phyloP scores from a whole-genome alignment of 2,329 filamentous ascomycete species.

The Shiraia bambusicola region DNA sequence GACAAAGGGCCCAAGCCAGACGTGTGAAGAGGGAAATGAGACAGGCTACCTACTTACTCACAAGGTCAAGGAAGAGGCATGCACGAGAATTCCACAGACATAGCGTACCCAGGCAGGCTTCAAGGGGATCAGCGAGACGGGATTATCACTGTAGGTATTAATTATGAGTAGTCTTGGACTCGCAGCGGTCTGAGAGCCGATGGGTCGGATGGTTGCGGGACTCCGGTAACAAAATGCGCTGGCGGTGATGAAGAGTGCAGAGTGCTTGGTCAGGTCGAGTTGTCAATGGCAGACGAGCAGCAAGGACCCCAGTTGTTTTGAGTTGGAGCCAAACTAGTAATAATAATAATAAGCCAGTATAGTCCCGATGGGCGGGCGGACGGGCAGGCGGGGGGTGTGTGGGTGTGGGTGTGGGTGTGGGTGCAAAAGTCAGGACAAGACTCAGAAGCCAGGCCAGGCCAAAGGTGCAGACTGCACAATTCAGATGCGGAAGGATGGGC shows the following conservation, averaged over 20 bases:
- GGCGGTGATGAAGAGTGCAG: conserved; percentile 22
- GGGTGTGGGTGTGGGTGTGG: too few species aligned
- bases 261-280: conserved; percentile 25
- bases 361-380: conserved; percentile 11
- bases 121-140: conserved; percentile 29
- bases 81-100: conserved; percentile 22
- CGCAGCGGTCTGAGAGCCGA: conserved; percentile 33
- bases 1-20: conserved; percentile 32
- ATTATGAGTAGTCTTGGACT: too few species aligned
- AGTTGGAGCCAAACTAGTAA: conserved; percentile 22
- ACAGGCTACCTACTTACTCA: conserved; percentile 38
- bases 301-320: conserved; percentile 36
- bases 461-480: conserved; percentile 1
- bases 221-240: conserved; percentile 29
- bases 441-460: conserved; percentile 10
- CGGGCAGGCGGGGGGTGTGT: conserved; percentile 13
- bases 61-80: conserved; percentile 11
- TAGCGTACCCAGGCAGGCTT: conserved; percentile 25
- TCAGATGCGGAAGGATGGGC: conserved; percentile 21
- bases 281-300: conserved; percentile 22
- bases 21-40: conserved; percentile 35
- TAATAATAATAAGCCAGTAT: conserved; percentile 20
- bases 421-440: too few species aligned
- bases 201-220: conserved; percentile 37
- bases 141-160: too few species aligned